These are phyloP conservation scores for Tilletiaria anomala DNA, from an alignment of 1,284 basidiomycete species.

Conservation along the genomic window DNA sequence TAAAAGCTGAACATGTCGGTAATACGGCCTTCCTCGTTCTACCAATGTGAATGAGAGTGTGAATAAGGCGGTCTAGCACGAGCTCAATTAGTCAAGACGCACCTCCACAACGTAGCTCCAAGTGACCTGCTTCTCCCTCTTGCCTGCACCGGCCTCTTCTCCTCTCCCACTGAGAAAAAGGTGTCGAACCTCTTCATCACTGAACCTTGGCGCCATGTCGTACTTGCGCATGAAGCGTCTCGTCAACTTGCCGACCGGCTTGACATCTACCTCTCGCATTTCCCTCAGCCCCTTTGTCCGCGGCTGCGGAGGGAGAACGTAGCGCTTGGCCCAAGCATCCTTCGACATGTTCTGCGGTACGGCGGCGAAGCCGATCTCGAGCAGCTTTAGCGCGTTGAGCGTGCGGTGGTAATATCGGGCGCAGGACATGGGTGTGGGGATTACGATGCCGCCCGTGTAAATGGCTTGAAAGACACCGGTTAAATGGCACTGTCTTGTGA, in stretches of 20 bases:
- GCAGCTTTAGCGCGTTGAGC: conserved; percentile 78
- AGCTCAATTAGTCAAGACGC: conserved; percentile 12
- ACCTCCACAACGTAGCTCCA: conserved; percentile 97
- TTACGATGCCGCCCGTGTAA: conserved; percentile 55
- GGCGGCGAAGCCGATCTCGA: conserved; percentile 79
- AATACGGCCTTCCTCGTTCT: conserved; percentile 69
- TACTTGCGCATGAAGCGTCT: conserved; percentile 70
- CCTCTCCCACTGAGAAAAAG: conserved; percentile 77
- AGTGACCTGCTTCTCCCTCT: conserved; percentile 58
- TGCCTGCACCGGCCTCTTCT: conserved; percentile 42
- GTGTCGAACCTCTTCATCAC: conserved; percentile 67
- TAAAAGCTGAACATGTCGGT: conserved; percentile 97
- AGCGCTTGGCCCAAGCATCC: conserved; percentile 21
- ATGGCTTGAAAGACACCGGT: conserved; percentile 90
- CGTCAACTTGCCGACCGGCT: conserved; percentile 60
- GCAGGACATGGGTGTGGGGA: conserved; percentile 33
- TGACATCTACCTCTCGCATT: conserved; percentile 68
- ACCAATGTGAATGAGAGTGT: conserved; percentile 1
- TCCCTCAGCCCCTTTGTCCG: conserved; percentile 53
- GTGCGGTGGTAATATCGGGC: conserved; percentile 78
- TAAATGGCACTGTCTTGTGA: conserved; percentile 81
- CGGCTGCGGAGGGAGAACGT: conserved; percentile 12
- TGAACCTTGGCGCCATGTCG: conserved; percentile 65
- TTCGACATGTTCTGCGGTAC: conserved; percentile 26
- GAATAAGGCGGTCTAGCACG: not conserved